Percentiles rank a stretch among this genome's conserved stretches.
Conservation (phyloP, 306 rosid genomes). For the Boehmeria nivea region DNA sequence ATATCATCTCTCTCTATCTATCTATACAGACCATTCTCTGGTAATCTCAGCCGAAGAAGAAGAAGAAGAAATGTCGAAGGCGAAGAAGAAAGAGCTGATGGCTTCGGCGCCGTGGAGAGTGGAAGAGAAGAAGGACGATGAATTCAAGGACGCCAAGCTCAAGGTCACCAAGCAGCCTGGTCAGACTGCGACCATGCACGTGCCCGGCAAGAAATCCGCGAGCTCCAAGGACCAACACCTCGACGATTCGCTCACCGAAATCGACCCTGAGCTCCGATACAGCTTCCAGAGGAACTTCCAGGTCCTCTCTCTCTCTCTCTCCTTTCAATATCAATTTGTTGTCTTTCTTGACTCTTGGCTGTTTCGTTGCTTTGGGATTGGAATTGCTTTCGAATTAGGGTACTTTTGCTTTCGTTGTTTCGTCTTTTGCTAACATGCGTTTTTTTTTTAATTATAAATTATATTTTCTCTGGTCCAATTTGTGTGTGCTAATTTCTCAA, state of each 20-base stretch:
- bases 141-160: constrained; percentile 61
- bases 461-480: background rate
- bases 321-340: background rate
- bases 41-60: background rate
- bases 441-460: background rate
- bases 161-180: constrained; percentile 69
- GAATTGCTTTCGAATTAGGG: background rate
- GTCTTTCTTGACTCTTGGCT: background rate
- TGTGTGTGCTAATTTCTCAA: too few relatives aligned
- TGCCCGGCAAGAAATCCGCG: constrained; percentile 59
- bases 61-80: constrained; percentile 25
- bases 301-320: constrained; percentile 33
- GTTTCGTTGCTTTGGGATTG: background rate
- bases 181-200: constrained; percentile 63
- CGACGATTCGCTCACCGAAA: constrained; percentile 50
- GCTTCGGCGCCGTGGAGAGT: constrained; percentile 97
- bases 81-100: constrained; percentile 60
- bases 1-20: background rate
- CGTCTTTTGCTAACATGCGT: background rate
- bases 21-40: background rate
- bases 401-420: background rate
- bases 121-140: constrained; percentile 38
- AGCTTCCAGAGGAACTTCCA: constrained; percentile 92
- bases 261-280: constrained; percentile 92
- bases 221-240: constrained; percentile 24